Evolutionary conservation across 2,329 filamentous ascomycete species (phyloP), one percentile per base, ranked within the genome.

Genomic region (Alternaria rosae): DNA sequence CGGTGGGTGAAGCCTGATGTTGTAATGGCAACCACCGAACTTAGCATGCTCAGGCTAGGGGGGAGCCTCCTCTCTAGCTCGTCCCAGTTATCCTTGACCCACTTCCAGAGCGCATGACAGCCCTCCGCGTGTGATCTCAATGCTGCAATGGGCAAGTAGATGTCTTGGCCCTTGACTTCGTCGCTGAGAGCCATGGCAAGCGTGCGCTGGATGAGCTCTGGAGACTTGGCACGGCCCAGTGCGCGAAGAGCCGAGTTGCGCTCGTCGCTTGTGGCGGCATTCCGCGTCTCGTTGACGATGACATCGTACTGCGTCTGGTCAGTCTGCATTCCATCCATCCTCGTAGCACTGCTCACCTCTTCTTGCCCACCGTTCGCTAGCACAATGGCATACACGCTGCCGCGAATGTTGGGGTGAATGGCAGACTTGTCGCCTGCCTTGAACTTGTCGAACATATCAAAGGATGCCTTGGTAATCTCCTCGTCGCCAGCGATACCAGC

Each of bases 151-250:
- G 94, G 94, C 77, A 97, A 89, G 82, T 97, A 97, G 67, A 97
- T 89, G 79, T 98, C 94, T 80, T 97, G 94, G 67, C 92, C 93
- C 84, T 96, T 97, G 80, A 97, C 91, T 69, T 97, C 91, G 64
- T 90, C 88, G 77, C 89, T 88, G 59, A 94, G 85, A 30, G 93
- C 86, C 66, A 97, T 84, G 28, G 84, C 86, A 13, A 98, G 86
- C 4, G 93, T 94, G 64, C 88, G 88, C 83, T 95, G 84, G 78
- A 97, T 94, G 51, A 97, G 87, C 68, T 90, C 88, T 1, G 92
- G 89, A 59, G 91, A 86, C 76, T 90, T 90, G 48, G 92, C 89
- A 53, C 93, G 89, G 53, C 94, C 94, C 21, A 98, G 86, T 30
- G 87, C 88, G 71, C 94, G 92, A 61, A 98, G 87, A 1, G 93